A percentile compares a stretch with the other conserved stretches of the same genome.
These are phyloP conservation scores for Tuber melanosporum DNA, from an alignment of 495 filamentous ascomycete species.

Conservation along the genomic window DNA sequence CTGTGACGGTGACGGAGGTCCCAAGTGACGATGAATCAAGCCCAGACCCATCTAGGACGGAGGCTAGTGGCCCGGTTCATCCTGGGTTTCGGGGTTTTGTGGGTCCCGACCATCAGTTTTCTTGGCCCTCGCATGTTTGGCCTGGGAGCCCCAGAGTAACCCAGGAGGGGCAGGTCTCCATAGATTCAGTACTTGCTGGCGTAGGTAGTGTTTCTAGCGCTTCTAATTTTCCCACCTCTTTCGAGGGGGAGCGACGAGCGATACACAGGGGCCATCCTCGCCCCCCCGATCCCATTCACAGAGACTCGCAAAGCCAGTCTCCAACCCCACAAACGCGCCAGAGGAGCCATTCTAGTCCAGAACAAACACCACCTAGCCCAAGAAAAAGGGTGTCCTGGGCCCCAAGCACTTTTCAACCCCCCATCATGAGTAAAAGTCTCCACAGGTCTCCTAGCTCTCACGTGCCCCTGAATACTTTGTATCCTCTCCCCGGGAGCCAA, in stretches of 20 bases:
- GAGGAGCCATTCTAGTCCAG: background rate
- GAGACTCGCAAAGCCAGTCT: background rate
- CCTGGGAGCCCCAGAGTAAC: background rate
- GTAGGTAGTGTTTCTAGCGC: background rate
- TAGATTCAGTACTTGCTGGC: background rate
- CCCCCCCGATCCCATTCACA: background rate
- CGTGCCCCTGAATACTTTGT: background rate
- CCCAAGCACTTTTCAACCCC: background rate
- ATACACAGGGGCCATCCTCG: background rate
- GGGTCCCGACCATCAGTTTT: background rate
- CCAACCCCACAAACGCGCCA: background rate
- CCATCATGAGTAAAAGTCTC: background rate
- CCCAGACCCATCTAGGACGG: background rate
- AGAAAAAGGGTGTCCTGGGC: background rate
- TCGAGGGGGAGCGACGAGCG: background rate
- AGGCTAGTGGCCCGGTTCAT: background rate
- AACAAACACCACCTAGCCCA: background rate
- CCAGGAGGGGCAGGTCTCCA: background rate
- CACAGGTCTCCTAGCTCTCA: background rate
- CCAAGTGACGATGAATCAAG: background rate
- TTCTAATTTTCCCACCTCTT: background rate
- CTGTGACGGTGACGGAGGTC: background rate
- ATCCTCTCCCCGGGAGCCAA: background rate
- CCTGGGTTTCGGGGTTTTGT: background rate
- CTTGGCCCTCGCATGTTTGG: background rate